A percentile compares a stretch with the other conserved stretches of the same genome.
phyloP scores from a whole-genome alignment of 1,139 yeast species.

The Groenewaldozyma sp. region DNA sequence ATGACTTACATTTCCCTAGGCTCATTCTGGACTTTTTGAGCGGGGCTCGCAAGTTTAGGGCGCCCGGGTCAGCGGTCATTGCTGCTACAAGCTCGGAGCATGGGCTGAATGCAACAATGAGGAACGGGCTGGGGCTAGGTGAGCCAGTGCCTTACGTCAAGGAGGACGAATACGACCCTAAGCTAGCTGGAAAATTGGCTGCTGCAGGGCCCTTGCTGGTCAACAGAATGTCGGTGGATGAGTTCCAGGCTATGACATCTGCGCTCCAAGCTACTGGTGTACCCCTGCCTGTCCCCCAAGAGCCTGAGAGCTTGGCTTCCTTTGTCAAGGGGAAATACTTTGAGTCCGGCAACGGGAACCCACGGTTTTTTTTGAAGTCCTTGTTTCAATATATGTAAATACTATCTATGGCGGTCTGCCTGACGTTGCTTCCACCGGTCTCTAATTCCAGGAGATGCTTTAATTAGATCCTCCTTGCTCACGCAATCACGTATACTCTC shows the following conservation, averaged over 20 bases:
- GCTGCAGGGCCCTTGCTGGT: constrained; percentile 43
- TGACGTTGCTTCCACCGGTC: constrained; percentile 42
- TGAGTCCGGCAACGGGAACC: constrained; percentile 73
- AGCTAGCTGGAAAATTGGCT: constrained; percentile 43
- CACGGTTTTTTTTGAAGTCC: constrained; percentile 44
- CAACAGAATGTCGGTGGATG: constrained; percentile 43
- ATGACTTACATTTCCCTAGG: constrained; percentile 59
- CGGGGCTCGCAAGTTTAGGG: constrained; percentile 43
- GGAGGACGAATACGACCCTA: constrained; percentile 43
- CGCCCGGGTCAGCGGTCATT: constrained; percentile 49
- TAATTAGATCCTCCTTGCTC: constrained; percentile 60
- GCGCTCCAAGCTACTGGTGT: constrained; percentile 1
- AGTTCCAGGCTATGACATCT: constrained; percentile 44
- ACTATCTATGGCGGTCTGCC: constrained; percentile 4
- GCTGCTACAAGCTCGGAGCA: constrained; percentile 51
- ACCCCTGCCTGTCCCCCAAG: background rate
- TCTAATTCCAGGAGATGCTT: constrained; percentile 38
- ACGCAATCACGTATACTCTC: constrained; percentile 85
- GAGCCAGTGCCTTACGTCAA: constrained; percentile 47
- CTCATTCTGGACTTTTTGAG: constrained; percentile 47
- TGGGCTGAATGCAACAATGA: constrained; percentile 43
- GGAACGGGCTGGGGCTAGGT: constrained; percentile 48
- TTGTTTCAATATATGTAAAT: constrained; percentile 4
- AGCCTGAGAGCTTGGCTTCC: constrained; percentile 21
- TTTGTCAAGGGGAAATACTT: constrained; percentile 46